A percentile compares a stretch with the other conserved stretches of the same genome.
These are phyloP conservation scores for Phoma sp. DNA, from an alignment of 2,329 filamentous ascomycete genomes.

Conservation along the genomic window DNA sequence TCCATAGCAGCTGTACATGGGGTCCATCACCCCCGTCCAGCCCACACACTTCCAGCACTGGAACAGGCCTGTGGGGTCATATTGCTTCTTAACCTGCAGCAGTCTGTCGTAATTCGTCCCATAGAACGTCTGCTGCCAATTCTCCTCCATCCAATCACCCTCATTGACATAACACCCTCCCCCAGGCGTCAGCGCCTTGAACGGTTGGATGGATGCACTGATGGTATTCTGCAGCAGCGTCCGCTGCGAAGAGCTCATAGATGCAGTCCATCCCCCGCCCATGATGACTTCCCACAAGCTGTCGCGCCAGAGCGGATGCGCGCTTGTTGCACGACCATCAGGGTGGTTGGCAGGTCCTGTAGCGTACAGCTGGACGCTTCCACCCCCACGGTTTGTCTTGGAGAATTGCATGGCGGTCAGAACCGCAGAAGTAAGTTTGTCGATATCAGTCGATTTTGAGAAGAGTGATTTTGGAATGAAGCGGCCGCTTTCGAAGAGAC, in stretches of 20 bases:
- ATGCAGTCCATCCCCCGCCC: slow-evolving; percentile 38
- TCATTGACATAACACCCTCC: slow-evolving; percentile 48
- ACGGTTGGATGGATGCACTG: slow-evolving; percentile 36
- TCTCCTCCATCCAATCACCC: slow-evolving; percentile 44
- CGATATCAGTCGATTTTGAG: slow-evolving; percentile 20
- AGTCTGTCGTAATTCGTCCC: slow-evolving; percentile 39
- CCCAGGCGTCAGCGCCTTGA: slow-evolving; percentile 42
- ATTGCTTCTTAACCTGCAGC: slow-evolving; percentile 36
- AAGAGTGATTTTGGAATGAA: slow-evolving; percentile 43
- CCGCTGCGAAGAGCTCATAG: slow-evolving; percentile 22
- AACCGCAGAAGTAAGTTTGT: slow-evolving; percentile 39
- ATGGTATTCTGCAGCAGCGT: slow-evolving; percentile 39
- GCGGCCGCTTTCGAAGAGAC: slow-evolving; percentile 41
- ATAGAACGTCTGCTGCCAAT: slow-evolving; percentile 46
- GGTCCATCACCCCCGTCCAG: slow-evolving; percentile 42
- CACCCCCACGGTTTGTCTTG: slow-evolving; percentile 31
- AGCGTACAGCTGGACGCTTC: slow-evolving; percentile 44
- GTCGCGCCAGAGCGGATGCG: slow-evolving; percentile 41
- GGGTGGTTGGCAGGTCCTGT: slow-evolving; percentile 42
- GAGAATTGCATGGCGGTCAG: slow-evolving; percentile 42
- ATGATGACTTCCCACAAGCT: slow-evolving; percentile 45
- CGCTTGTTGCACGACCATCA: slow-evolving; percentile 38
- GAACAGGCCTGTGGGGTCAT: slow-evolving; percentile 41
- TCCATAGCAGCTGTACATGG: slow-evolving; percentile 41
- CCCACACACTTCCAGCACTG: slow-evolving; percentile 48